Evolutionary conservation across 2,329 filamentous ascomycete genomes (phyloP).

Genomic region (Stagonosporopsis tanaceti): DNA sequence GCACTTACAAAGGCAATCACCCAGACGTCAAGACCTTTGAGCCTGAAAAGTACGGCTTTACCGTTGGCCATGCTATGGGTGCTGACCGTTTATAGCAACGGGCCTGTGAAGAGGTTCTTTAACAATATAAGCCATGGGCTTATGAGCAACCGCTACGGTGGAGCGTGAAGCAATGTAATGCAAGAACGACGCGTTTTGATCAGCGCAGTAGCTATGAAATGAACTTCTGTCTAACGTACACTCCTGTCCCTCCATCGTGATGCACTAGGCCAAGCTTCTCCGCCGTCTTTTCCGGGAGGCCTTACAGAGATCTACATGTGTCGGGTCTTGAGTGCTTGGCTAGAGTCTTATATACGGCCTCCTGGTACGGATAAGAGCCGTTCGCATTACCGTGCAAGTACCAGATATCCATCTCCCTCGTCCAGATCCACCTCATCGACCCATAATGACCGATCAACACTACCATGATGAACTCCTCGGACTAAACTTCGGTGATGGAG

Average conservation of each 20-base stretch:
- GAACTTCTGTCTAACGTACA: neutral
- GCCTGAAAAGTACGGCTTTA: conserved; percentile 7
- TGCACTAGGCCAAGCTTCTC: neutral
- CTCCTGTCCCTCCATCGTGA: neutral
- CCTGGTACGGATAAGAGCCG: neutral
- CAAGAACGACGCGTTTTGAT: neutral
- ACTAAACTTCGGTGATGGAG: too few species aligned
- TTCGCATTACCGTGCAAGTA: neutral
- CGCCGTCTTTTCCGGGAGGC: neutral
- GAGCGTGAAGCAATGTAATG: neutral
- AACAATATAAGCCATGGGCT: conserved; percentile 11
- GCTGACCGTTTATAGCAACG: conserved; percentile 4
- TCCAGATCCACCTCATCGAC: neutral
- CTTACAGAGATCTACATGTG: neutral
- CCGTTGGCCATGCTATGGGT: too few species aligned
- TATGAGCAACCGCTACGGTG: conserved; percentile 10
- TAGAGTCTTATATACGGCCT: neutral
- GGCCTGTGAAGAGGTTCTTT: conserved; percentile 6
- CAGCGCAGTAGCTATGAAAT: neutral
- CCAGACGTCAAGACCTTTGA: conserved; percentile 7
- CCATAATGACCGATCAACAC: neutral
- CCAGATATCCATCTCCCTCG: neutral
- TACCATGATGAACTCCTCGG: too few species aligned
- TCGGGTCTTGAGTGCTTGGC: neutral
- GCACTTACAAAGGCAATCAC: conserved; percentile 14